Conservation (phyloP, 225 moss, liverwort and hornwort species). For the Rhytidiadelphus loreus region DNA sequence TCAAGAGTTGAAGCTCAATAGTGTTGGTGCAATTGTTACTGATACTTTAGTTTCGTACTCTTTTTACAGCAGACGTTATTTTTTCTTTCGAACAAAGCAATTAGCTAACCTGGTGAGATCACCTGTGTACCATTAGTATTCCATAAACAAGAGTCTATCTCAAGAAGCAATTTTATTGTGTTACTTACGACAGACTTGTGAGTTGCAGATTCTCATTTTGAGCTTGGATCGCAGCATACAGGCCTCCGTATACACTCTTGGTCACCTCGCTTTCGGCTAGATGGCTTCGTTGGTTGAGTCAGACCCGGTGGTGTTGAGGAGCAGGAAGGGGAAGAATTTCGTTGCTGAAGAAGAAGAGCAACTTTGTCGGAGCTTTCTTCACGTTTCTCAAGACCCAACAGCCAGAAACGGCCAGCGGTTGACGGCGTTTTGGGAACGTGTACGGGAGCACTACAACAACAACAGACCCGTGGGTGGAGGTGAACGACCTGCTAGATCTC, state of each 20-base stretch:
- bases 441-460: constrained; percentile 30
- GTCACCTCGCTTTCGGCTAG: not conserved
- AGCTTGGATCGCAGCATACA: not conserved
- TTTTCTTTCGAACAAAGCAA: not conserved
- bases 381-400: constrained; percentile 34
- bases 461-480: constrained; percentile 24
- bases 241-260: not conserved
- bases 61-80: not conserved
- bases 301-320: constrained; percentile 24
- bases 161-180: not conserved
- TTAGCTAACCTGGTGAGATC: not conserved
- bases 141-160: not conserved
- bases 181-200: not conserved
- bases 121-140: not conserved
- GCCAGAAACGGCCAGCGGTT: constrained; percentile 26
- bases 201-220: constrained; percentile 11
- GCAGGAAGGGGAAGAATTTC: constrained; percentile 51
- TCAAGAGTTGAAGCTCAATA: not conserved
- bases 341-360: constrained; percentile 39
- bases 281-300: constrained; percentile 27
- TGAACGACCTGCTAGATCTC: constrained; percentile 29
- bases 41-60: not conserved
- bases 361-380: constrained; percentile 32
- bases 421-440: constrained; percentile 37
- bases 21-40: not conserved